phyloP scores from a whole-genome alignment of 2,329 filamentous ascomycete genomes.

The Cladosporium oxysporum region DNA sequence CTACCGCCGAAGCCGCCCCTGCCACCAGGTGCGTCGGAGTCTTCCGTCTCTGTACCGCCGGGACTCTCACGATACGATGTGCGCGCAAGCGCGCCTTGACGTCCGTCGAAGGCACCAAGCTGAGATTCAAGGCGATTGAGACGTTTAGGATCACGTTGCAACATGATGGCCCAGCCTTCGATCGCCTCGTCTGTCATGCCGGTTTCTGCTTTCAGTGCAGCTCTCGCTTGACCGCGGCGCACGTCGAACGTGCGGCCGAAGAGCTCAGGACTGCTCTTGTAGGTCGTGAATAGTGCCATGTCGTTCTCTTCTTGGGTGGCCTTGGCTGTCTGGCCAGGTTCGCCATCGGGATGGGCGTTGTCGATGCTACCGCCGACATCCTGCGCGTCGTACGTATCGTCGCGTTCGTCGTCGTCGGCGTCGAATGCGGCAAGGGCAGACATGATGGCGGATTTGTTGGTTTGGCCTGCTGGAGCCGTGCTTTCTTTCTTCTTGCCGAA shows the following conservation, averaged over 20 bases:
- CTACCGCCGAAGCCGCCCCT: constrained; percentile 47
- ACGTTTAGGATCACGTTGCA: constrained; percentile 69
- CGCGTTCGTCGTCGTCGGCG: constrained; percentile 90
- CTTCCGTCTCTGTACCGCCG: constrained; percentile 59
- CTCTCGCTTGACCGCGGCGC: constrained; percentile 63
- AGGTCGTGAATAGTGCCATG: constrained; percentile 71
- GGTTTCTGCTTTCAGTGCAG: constrained; percentile 69
- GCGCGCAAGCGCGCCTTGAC: constrained; percentile 64
- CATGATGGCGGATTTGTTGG: constrained; percentile 82
- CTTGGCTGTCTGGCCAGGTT: constrained; percentile 51
- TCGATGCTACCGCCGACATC: constrained; percentile 92
- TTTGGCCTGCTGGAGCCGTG: constrained; percentile 50
- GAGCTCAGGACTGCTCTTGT: constrained; percentile 61
- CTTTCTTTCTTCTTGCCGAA: constrained; percentile 67
- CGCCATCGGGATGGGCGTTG: constrained; percentile 52
- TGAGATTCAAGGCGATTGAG: constrained; percentile 70
- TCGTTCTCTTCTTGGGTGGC: constrained; percentile 55
- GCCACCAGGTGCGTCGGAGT: constrained; percentile 50
- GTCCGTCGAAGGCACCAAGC: constrained; percentile 65
- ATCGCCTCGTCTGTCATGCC: constrained; percentile 92
- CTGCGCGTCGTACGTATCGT: constrained; percentile 92
- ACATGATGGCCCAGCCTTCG: constrained; percentile 91
- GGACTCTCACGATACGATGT: constrained; percentile 64
- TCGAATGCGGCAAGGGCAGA: constrained; percentile 88
- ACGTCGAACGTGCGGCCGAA: constrained; percentile 74